Evolutionary conservation across 1,284 basidiomycete genomes (phyloP), one percentile per base, ranked within the genome.

Genomic region (Trichosporon faecale): DNA sequence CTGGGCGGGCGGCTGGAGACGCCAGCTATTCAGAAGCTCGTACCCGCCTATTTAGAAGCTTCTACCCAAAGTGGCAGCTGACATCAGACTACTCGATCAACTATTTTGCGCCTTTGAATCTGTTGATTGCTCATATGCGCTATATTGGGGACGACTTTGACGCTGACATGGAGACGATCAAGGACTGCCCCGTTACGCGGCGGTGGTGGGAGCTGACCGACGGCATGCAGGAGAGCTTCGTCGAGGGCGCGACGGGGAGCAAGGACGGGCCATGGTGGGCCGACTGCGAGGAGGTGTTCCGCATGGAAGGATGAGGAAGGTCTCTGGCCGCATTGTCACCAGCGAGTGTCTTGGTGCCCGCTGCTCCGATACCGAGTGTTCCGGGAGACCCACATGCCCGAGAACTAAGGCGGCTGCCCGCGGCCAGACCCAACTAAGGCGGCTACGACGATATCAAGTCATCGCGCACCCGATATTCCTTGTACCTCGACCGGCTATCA

Each of bases 201-300:
- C 79, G 86, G 68, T 93, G 91, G 91, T 93, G 91, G 91, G 84
- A 85, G 76, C 70, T 84, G 74, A 83, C 91, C 0, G 91, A 92
- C 79, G 84, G 80, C 3, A 91, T 92, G 91, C 91, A 93, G 81
- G 88, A 90, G 82, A 90, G 88, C 76, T 88, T 92, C 57, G 85
- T 89, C 9, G 85, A 87, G 1, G 90, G 88, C 21, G 91, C 91
- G 2, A 86, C 85, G 1, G 91, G 91, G 7, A 91, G 90, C 72
- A 90, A 87, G 9, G 86, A 86, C 8, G 83, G 89, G 9, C 88
- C 89, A 0, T 93, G 91, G 91, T 93, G 91, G 91, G 85, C 85
- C 76, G 86, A 87, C 37, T 81, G 87, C 72, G 87, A 90, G 73
- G 90, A 92, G 79, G 90, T 91, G 0, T 92, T 92, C 78, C 84